These are phyloP conservation scores for Pouteria glomerata DNA, from an alignment of 148 eudicot genomes.

Conservation along the genomic window DNA sequence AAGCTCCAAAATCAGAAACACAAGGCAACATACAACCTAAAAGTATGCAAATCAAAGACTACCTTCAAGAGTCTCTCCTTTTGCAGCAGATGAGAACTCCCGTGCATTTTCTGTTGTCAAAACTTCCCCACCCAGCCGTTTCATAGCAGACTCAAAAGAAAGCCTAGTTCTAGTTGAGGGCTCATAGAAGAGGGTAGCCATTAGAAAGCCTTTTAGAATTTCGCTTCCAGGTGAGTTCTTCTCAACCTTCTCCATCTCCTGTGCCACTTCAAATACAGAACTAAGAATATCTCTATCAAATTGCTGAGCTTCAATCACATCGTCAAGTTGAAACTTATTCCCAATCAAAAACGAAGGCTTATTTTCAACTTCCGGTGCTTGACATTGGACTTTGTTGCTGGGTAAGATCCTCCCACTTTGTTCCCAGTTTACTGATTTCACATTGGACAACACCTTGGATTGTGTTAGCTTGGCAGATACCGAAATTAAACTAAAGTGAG, in stretches of 20 bases:
- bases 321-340: constrained; percentile 69
- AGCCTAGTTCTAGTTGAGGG: constrained; percentile 97
- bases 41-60: background rate
- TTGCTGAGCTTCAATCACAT: constrained; percentile 90
- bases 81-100: constrained; percentile 96
- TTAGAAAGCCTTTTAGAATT: constrained; percentile 75
- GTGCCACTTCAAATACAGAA: constrained; percentile 85
- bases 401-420: constrained; percentile 18
- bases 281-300: constrained; percentile 75
- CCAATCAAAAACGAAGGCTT: constrained; percentile 35
- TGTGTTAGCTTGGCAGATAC: constrained; percentile 17
- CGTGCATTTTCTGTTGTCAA: constrained; percentile 96
- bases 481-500: constrained; percentile 4
- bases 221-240: constrained; percentile 71
- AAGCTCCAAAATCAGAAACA: constrained; percentile 14
- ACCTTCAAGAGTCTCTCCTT: constrained; percentile 99
- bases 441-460: constrained; percentile 14
- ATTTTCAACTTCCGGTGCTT: constrained; percentile 33
- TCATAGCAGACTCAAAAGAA: constrained; percentile 98
- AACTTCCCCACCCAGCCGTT: constrained; percentile 93
- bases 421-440: constrained; percentile 18
- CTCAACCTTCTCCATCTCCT: constrained; percentile 83
- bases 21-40: background rate
- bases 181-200: constrained; percentile 97
- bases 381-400: constrained; percentile 34